Conservation (phyloP, 2,329 filamentous ascomycete genomes). For the Karstenula rhodostoma region DNA sequence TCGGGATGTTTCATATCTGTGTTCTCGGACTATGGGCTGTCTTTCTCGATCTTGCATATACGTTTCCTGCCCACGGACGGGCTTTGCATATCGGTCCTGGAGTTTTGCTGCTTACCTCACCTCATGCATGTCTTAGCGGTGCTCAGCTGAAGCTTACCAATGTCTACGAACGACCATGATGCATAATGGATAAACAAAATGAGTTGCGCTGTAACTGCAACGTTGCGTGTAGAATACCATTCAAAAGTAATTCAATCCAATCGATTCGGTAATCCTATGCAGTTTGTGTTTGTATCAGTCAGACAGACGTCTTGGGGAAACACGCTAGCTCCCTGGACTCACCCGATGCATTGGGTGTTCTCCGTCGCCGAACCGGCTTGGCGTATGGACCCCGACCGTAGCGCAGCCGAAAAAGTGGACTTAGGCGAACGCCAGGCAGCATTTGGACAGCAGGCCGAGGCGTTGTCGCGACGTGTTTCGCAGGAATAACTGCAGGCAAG, state of each 20-base stretch:
- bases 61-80: slow-evolving; percentile 14
- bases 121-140: slow-evolving; percentile 11
- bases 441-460: not conserved
- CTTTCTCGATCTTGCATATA: slow-evolving; percentile 23
- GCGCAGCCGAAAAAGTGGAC: not conserved
- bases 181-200: slow-evolving; percentile 31
- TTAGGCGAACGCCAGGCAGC: not conserved
- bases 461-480: not conserved
- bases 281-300: not conserved
- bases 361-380: slow-evolving; percentile 1
- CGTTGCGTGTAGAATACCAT: not conserved
- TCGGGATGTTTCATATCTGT: slow-evolving; percentile 8
- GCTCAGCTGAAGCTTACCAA: slow-evolving; percentile 18
- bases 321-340: not conserved
- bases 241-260: not conserved
- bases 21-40: slow-evolving; percentile 12
- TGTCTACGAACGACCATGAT: slow-evolving; percentile 28
- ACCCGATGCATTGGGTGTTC: not conserved
- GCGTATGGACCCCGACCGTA: not conserved
- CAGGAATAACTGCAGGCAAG: too few species aligned
- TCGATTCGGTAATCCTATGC: not conserved
- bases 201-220: not conserved
- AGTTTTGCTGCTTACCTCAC: slow-evolving; percentile 17
- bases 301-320: not conserved
- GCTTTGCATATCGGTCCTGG: slow-evolving; percentile 25